Evolutionary conservation across 2,329 filamentous ascomycete species (phyloP).

Genomic region (Gliomastix tumulicola): DNA sequence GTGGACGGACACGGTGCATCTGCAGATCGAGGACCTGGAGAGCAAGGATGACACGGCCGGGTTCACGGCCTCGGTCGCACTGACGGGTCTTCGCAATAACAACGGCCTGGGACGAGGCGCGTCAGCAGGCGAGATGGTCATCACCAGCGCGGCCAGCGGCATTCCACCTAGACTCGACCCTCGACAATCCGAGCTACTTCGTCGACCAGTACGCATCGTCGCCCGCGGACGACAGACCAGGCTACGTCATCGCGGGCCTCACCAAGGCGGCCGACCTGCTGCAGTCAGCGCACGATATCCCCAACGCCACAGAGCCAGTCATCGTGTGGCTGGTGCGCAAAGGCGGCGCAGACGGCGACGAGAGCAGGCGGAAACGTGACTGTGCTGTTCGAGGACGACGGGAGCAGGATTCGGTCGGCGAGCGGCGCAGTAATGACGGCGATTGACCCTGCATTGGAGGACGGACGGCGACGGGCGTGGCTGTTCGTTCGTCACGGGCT

Average conservation of each 20-base stretch:
- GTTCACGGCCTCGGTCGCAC: conserved; percentile 33
- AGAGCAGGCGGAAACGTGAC: conserved; percentile 28
- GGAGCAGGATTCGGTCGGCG: conserved; percentile 36
- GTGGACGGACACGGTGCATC: conserved; percentile 43
- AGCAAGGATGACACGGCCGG: conserved; percentile 18
- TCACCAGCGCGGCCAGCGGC: conserved; percentile 36
- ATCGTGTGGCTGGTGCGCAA: conserved; percentile 32
- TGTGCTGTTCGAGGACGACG: conserved; percentile 53
- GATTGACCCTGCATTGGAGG: conserved; percentile 36
- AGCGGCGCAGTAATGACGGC: conserved; percentile 46
- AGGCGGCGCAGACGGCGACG: conserved; percentile 4
- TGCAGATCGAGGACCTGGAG: conserved; percentile 22
- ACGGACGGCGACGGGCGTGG: conserved; percentile 41
- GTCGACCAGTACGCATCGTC: conserved; percentile 40
- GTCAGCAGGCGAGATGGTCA: conserved; percentile 29
- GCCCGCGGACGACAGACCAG: conserved; percentile 38
- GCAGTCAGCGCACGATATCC: conserved; percentile 9
- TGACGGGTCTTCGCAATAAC: conserved; percentile 39
- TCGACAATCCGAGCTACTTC: conserved; percentile 56
- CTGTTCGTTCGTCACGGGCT: conserved; percentile 48
- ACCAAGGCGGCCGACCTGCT: conserved; percentile 28
- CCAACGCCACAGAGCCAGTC: conserved; percentile 28
- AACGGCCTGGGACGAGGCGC: conserved; percentile 49
- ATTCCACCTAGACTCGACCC: conserved; percentile 28
- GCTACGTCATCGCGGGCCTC: conserved; percentile 44